Evolutionary conservation across 139 green algal species (phyloP), one percentile per base, ranked within the genome.

Genomic region (Tetraselmis striata): DNA sequence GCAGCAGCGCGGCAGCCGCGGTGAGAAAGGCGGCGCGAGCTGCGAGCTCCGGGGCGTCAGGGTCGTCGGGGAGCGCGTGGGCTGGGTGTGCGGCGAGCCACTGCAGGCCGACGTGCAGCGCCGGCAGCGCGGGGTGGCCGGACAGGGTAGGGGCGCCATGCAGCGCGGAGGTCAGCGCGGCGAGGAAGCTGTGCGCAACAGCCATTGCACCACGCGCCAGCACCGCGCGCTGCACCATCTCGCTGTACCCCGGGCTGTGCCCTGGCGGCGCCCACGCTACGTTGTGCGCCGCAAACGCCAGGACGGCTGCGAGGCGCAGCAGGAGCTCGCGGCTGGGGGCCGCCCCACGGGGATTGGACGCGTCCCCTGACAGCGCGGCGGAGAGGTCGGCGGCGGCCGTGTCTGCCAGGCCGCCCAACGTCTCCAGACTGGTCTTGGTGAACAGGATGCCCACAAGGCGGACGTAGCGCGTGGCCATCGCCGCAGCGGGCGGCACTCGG

Each of bases 291-390:
- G 75, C 76, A 32, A 90, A 91, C 1, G 86, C 77, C 31, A 30
- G 28, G 29, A 91, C 81, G 25, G 88, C 84, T 1, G 86, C 80
- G 27, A 93, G 79, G 78, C 89, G 86, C 76, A 92, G 79, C 1
- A 84, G 83, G 29, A 87, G 83, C 29, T 87, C 76, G 29, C 45
- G 18, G 45, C 45, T 18, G 45, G 45, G 45, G 18, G 45, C 45
- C 11, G 18, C 11, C 45, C 45, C 18, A 18, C 45, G 45, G n/a
- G n/a, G n/a, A n/a, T n/a, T n/a, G n/a, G n/a, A n/a, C 45, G 45
- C 11, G 45, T 67, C 11, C 45, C 45, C 18, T 67, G 45, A 67
- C 45, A 67, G 18, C 18, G 45, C 45, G 45, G 18, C 45, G 18
- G 11, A 25, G 45, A 67, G 45, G 18, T 67, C 45, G 18, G 45